Base-by-base conservation (phyloP, 345 rosid genomes). In the Passiflora organensis region DNA sequence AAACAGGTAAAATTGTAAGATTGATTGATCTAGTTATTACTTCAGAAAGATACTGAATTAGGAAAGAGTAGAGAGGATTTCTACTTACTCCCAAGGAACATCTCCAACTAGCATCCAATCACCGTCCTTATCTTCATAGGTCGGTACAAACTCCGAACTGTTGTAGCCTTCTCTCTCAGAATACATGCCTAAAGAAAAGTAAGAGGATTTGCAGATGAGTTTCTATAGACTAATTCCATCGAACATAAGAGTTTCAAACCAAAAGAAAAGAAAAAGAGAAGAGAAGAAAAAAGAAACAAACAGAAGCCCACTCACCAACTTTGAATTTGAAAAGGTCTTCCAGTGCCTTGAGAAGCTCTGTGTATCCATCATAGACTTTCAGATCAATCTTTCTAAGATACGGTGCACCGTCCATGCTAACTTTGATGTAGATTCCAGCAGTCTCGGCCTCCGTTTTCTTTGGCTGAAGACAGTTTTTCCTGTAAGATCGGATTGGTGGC, bases 391-490 rank as follows among this genome's bases (percentile, higher is more conserved):
- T 82, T 36, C 94, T 79, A 2, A 85, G 84, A 67, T 74, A 85
- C 28, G 89, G 89, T 49, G 89, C 89, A 48, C 89, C 89, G 32
- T 85, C 89, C 86, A 77, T 67, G 74, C 86, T 77, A 11, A 82
- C 86, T 73, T 85, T 82, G 19, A 82, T 85, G 32, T 71, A 82
- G 21, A 76, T 76, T 15, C 73, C 80, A 21, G 56, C 22, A 6
- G 51, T 48, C 42, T 69, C 72, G 8, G n/a, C 57, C 51, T 66
- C 77, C 1, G 10, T 19, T 67, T 72, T 76, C 72, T 59, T 73
- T 2, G 61, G 23, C 48, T 76, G 72, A 1, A 79, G 57, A 56
- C 66, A 48, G 58, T 78, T 85, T 69, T 78, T 85, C 59, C 84
- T 51, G 83, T 78, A 67, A 28, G 84, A 80, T 77, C 82, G 68